Evolutionary conservation across 1,284 basidiomycete species (phyloP).

Genomic region (Tilletia indica): DNA sequence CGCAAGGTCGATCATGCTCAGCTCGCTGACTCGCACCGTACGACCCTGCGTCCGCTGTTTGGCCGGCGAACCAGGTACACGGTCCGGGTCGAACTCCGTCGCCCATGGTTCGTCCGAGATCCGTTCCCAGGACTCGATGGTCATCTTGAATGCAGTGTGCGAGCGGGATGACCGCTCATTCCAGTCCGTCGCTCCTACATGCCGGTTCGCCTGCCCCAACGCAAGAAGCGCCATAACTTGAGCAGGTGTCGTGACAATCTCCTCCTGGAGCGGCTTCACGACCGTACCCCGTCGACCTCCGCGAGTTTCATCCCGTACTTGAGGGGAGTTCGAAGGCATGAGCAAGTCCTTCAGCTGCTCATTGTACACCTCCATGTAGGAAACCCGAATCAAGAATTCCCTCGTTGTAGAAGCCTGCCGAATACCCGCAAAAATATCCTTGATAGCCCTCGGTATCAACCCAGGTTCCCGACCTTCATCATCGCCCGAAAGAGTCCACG

Average conservation of each 20-base stretch:
- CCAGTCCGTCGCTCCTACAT: conserved; percentile 95
- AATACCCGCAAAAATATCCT: conserved; percentile 58
- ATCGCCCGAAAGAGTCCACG: conserved; percentile 42
- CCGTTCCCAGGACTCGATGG: conserved; percentile 50
- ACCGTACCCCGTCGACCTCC: conserved; percentile 51
- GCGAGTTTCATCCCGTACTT: conserved; percentile 42
- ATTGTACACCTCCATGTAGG: conserved; percentile 96
- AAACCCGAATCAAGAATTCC: conserved; percentile 89
- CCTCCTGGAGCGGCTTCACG: conserved; percentile 69
- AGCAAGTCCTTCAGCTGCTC: conserved; percentile 85
- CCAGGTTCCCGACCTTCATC: conserved; percentile 59
- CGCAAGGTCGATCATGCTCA: conserved; percentile 91
- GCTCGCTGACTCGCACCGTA: conserved; percentile 47
- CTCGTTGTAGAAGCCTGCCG: conserved; percentile 57
- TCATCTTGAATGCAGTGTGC: conserved; percentile 70
- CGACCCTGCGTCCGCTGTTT: conserved; percentile 26
- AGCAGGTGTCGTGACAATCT: conserved; percentile 84
- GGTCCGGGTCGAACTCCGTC: conserved; percentile 13
- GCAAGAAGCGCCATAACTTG: conserved; percentile 79
- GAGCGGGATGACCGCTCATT: conserved; percentile 88
- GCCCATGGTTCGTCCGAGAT: conserved; percentile 11
- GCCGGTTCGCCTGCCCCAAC: conserved; percentile 79
- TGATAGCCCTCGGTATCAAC: conserved; percentile 45
- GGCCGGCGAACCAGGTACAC: conserved; percentile 4
- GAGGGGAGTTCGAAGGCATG: conserved; percentile 66